phyloP scores from a whole-genome alignment of 2,329 filamentous ascomycete species.

The Alternaria arborescens region DNA sequence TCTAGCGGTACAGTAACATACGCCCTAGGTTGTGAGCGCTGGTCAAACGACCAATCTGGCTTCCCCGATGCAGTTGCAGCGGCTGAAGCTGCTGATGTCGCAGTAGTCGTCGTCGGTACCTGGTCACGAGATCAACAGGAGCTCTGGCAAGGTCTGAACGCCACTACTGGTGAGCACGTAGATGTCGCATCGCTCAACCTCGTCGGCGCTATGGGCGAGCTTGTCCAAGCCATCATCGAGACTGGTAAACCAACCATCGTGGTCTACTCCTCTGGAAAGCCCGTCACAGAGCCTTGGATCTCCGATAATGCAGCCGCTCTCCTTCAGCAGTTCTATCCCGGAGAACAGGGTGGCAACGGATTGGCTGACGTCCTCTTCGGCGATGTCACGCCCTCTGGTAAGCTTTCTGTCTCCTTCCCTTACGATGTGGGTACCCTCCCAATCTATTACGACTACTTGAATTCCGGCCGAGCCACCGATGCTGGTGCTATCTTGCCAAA shows the following conservation, averaged over 20 bases:
- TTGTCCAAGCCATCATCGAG: slow-evolving; percentile 72
- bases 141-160: slow-evolving; percentile 75
- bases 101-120: slow-evolving; percentile 77
- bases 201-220: slow-evolving; percentile 73
- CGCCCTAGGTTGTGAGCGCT: slow-evolving; percentile 74
- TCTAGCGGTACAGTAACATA: slow-evolving; percentile 69
- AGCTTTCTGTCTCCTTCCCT: slow-evolving; percentile 72
- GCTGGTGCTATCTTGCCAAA: slow-evolving; percentile 64
- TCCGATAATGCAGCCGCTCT: slow-evolving; percentile 70
- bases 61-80: slow-evolving; percentile 72
- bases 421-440: slow-evolving; percentile 72
- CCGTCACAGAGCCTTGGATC: slow-evolving; percentile 77
- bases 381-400: slow-evolving; percentile 70
- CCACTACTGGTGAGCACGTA: slow-evolving; percentile 78
- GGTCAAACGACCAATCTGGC: slow-evolving; percentile 74
- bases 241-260: slow-evolving; percentile 74
- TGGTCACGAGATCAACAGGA: slow-evolving; percentile 78
- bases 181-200: slow-evolving; percentile 71
- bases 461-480: slow-evolving; percentile 66
- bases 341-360: slow-evolving; percentile 72
- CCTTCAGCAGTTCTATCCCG: slow-evolving; percentile 78
- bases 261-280: slow-evolving; percentile 74
- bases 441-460: slow-evolving; percentile 76
- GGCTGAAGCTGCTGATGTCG: slow-evolving; percentile 73
- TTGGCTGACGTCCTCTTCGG: slow-evolving; percentile 71